These are phyloP conservation scores for Euphorbia schlechtendalii DNA, from an alignment of 441 rosid genomes.

Conservation along the genomic window DNA sequence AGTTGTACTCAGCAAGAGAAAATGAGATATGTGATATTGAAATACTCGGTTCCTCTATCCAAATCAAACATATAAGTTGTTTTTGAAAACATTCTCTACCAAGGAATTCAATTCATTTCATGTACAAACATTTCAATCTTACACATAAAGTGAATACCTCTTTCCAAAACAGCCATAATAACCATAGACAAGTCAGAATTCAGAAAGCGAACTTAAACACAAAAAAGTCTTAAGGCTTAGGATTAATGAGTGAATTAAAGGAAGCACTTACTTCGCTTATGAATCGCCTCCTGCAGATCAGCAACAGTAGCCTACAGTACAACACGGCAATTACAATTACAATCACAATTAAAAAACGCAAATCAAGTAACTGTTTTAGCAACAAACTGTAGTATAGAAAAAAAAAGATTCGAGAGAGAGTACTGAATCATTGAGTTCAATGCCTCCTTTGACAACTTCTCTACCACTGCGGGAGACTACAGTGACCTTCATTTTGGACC, in stretches of 20 bases:
- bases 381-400: background rate
- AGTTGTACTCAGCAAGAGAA: too few species aligned
- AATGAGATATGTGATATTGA: too few species aligned
- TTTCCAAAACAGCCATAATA: background rate
- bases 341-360: too few species aligned
- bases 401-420: too few species aligned
- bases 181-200: background rate
- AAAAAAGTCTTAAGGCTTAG: background rate
- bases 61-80: too few species aligned
- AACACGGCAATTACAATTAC: conserved; percentile 7
- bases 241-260: background rate
- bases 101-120: too few species aligned
- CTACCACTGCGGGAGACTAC: conserved; percentile 79
- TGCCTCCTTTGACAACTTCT: conserved; percentile 67
- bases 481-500: conserved; percentile 61
- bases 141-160: too few species aligned
- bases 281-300: conserved; percentile 82
- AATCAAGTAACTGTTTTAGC: conserved; percentile 4
- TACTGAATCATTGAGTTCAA: conserved; percentile 74
- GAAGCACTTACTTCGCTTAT: conserved; percentile 53
- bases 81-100: too few species aligned
- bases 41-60: too few species aligned
- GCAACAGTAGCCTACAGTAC: conserved; percentile 68
- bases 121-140: too few species aligned
- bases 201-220: background rate